These are phyloP conservation scores for Calonectria honghensis DNA, from an alignment of 2,329 filamentous ascomycete genomes.

Conservation along the genomic window DNA sequence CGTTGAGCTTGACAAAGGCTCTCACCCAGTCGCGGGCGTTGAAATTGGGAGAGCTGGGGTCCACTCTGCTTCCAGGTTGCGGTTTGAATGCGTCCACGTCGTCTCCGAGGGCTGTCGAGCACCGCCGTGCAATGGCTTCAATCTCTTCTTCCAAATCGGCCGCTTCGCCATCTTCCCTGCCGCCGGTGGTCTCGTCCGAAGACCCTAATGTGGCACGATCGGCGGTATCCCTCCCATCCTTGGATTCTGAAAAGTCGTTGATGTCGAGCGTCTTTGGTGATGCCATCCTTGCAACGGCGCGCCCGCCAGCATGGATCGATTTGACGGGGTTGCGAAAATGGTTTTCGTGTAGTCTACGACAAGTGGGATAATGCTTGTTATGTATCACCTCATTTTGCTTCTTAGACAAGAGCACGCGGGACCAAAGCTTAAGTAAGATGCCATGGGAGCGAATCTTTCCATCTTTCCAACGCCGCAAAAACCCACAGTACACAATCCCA, in stretches of 20 bases:
- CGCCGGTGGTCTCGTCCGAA: not conserved
- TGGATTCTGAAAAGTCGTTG: not conserved
- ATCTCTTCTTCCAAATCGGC: conserved; percentile 34
- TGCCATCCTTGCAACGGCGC: conserved; percentile 17
- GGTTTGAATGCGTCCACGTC: conserved; percentile 50
- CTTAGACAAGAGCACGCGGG: not conserved
- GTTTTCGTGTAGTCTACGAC: not conserved
- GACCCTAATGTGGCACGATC: not conserved
- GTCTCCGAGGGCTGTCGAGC: conserved; percentile 41
- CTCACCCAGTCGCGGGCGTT: conserved; percentile 54
- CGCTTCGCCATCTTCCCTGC: not conserved
- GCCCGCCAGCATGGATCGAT: too few relatives aligned
- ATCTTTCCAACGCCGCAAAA: too few relatives aligned
- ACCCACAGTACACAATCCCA: too few relatives aligned
- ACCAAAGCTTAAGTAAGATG: not conserved
- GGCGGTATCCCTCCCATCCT: not conserved
- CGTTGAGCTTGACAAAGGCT: conserved; percentile 52
- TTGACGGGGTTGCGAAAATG: not conserved
- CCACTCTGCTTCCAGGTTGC: conserved; percentile 45
- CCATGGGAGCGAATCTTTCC: not conserved
- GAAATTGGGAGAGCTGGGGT: conserved; percentile 54
- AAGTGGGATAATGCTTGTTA: not conserved
- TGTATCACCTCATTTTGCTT: not conserved
- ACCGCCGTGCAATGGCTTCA: conserved; percentile 41
- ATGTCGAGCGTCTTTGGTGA: conserved; percentile 3